Evolutionary conservation across 73 alveolate species (phyloP).

Genomic region (Paramecium sonneborni): DNA sequence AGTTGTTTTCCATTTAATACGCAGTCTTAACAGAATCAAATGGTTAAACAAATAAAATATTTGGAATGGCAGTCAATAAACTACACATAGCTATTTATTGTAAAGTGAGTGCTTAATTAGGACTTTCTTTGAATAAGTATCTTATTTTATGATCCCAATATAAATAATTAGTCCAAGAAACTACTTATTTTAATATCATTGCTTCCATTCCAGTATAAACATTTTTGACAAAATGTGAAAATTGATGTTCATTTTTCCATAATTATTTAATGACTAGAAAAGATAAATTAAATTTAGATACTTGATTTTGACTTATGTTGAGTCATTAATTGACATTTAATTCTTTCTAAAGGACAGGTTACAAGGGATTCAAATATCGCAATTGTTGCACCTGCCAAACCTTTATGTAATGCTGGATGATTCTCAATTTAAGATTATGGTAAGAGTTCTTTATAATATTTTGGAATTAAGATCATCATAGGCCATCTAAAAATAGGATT

Average conservation of each 20-base stretch:
- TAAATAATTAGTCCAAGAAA: neutral
- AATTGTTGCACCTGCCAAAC: neutral
- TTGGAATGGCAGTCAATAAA: neutral
- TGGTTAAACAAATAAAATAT: conserved; percentile 1
- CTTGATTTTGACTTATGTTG: neutral
- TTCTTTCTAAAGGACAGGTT: neutral
- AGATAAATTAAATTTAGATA: neutral
- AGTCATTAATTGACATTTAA: neutral
- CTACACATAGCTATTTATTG: neutral
- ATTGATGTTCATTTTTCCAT: neutral
- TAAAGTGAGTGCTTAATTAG: neutral
- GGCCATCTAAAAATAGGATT: neutral
- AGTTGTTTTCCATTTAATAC: conserved; percentile 1
- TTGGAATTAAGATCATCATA: neutral
- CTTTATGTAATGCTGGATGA: conserved; percentile 8
- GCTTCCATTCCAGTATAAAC: neutral
- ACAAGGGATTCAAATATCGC: neutral
- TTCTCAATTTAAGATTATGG: neutral
- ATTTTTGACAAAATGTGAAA: neutral
- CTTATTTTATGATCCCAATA: conserved; percentile 32
- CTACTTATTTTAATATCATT: neutral
- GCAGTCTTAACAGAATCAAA: neutral
- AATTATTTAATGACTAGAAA: neutral
- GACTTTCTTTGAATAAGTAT: neutral
- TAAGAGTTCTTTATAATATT: neutral